Conservation (phyloP, 1,139 yeast species). For the Pichia norvegensis region DNA sequence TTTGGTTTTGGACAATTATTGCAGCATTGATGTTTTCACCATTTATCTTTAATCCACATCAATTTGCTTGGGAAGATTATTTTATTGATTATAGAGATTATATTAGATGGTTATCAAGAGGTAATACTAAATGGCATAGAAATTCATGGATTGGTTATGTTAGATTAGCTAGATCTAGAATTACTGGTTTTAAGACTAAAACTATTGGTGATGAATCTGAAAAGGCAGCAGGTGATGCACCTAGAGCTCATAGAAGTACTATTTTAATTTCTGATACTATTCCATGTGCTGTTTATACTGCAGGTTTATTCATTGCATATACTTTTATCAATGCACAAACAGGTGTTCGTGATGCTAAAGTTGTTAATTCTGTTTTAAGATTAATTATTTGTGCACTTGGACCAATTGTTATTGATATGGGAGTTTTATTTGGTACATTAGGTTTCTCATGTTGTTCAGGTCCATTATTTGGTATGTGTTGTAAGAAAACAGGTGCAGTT, state of each 20-base stretch:
- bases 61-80: constrained; percentile 98
- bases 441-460: constrained; percentile 95
- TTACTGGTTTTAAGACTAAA: constrained; percentile 97
- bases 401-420: constrained; percentile 87
- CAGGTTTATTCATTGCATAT: constrained; percentile 84
- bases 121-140: constrained; percentile 98
- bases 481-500: constrained; percentile 96
- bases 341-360: constrained; percentile 61
- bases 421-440: constrained; percentile 65
- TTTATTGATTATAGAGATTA: constrained; percentile 97
- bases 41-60: constrained; percentile 95
- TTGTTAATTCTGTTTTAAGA: constrained; percentile 79
- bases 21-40: constrained; percentile 90
- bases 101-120: constrained; percentile 97
- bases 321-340: constrained; percentile 95
- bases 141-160: constrained; percentile 99
- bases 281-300: constrained; percentile 80
- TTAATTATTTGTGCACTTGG: constrained; percentile 82
- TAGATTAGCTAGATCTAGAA: constrained; percentile 90
- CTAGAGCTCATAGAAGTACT: constrained; percentile 90
- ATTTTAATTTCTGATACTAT: constrained; percentile 78
- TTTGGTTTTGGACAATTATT: constrained; percentile 98
- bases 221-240: constrained; percentile 88
- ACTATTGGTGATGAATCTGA: constrained; percentile 82
- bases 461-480: constrained; percentile 88